These are phyloP conservation scores for Pseudogymnoascus sp. DNA, from an alignment of 2,329 filamentous ascomycete genomes.

Conservation along the genomic window DNA sequence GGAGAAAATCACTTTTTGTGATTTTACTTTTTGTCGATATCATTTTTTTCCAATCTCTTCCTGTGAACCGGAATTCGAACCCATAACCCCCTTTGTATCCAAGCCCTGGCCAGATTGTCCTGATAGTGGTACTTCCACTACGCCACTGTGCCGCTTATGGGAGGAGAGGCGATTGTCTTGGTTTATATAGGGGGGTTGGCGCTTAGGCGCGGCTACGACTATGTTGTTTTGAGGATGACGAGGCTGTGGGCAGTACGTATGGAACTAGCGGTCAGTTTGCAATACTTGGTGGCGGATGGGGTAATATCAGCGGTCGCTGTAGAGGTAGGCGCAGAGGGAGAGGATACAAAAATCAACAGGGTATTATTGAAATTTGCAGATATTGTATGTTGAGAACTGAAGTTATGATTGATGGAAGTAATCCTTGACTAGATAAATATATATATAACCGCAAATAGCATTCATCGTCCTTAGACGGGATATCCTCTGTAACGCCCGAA, in stretches of 20 bases:
- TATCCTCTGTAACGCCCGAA: neutral
- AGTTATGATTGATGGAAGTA: constrained; percentile 5
- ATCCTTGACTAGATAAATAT: neutral
- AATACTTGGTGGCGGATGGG: neutral
- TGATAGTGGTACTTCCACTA: too few relatives aligned
- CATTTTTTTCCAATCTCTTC: too few relatives aligned
- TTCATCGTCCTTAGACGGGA: constrained; percentile 2
- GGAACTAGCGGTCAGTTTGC: neutral
- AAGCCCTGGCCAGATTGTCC: too few relatives aligned
- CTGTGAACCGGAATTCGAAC: too few relatives aligned
- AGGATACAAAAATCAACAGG: neutral
- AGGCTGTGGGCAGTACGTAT: neutral
- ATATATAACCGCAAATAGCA: neutral
- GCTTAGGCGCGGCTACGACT: too few relatives aligned
- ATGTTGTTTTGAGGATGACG: neutral
- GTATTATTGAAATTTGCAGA: neutral
- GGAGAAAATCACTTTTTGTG: too few relatives aligned
- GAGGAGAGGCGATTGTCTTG: too few relatives aligned
- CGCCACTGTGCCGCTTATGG: too few relatives aligned
- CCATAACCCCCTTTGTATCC: too few relatives aligned
- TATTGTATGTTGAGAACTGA: neutral
- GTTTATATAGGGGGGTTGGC: too few relatives aligned
- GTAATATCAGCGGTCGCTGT: neutral
- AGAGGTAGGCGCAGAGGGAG: neutral
- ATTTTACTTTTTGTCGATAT: too few relatives aligned